These are phyloP conservation scores for Blattamonas nauphoetae DNA, from an alignment of 78 protist species.

Conservation along the genomic window DNA sequence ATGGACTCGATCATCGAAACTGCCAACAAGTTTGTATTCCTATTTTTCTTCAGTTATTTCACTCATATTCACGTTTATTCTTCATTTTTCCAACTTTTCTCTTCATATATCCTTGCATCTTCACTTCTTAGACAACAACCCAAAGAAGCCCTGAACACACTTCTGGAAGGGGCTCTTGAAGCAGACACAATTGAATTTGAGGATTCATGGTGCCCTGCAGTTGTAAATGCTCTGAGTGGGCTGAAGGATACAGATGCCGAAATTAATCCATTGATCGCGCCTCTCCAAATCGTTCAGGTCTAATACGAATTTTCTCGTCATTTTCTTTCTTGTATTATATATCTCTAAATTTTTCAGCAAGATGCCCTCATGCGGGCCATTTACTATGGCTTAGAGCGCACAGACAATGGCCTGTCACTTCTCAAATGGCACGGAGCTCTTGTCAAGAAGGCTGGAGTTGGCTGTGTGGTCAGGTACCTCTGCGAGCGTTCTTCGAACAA, in stretches of 20 bases:
- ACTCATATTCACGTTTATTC: too few species aligned
- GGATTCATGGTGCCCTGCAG: background rate
- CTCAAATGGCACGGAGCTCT: constrained; percentile 10
- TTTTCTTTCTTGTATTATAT: too few species aligned
- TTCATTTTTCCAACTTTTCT: too few species aligned
- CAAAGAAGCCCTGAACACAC: background rate
- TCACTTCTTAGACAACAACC: too few species aligned
- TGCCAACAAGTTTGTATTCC: too few species aligned
- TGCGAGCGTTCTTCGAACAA: background rate
- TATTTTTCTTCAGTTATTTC: too few species aligned
- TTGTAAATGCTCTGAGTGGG: background rate
- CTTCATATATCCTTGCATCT: too few species aligned
- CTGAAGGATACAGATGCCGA: background rate
- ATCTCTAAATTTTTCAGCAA: background rate
- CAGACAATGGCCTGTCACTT: background rate
- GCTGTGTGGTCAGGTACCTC: background rate
- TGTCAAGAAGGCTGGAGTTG: background rate
- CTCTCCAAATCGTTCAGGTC: background rate
- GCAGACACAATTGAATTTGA: background rate
- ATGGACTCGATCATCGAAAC: too few species aligned
- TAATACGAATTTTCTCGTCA: too few species aligned
- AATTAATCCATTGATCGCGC: background rate
- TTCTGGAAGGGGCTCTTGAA: background rate
- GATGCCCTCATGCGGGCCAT: background rate
- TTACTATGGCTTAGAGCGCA: background rate